Base-by-base conservation (phyloP, 1,284 basidiomycete species). In the Amylostereum areolatum region DNA sequence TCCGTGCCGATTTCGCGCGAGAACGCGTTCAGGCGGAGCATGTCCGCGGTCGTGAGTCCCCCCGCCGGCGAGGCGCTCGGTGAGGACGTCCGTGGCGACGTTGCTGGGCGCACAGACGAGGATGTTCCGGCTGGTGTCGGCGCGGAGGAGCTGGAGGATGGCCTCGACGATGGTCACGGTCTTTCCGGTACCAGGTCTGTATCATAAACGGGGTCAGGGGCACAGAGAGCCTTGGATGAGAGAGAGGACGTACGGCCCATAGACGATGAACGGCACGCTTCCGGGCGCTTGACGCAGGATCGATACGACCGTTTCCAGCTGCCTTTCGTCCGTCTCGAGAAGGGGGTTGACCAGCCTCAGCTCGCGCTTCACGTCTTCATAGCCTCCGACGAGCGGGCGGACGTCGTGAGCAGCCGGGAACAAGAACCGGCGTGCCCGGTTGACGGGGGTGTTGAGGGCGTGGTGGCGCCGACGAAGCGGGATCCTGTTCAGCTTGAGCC, bases 181-280 rank as follows among this genome's bases (percentile, higher is more conserved):
- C 63, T 85, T 87, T 0, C 84, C 83, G 0, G 84, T 85, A 9
- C 78, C 77, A 2, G 76, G 76, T 4, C 77, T 79, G 45, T 9
- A 11, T n/a, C 18, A 18, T 18, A 12, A 30, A 18, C 29, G 12
- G 7, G 47, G 12, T 41, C 28, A 12, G 27, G 31, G 51, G 28
- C 48, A 29, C 24, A n/a, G 32, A 5, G 40, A 28, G 7, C 6
- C 7, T 4, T 4, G 10, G 11, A 11, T 18, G 11, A 11, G 34
- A 25, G 37, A 8, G 25, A 30, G 18, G 41, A 68, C 74, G 56
- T 55, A 78, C 76, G 77, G 76, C 34, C 77, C 78, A 59, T 74
- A 80, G 4, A 80, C 65, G n/a, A 80, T 64, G 51, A 80, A 80
- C 0, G 77, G 77, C 3, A 68, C 65, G 45, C 68, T 72, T 7